A percentile compares a stretch with the other conserved stretches of the same genome.
Conservation (phyloP, 1,139 yeast genomes). For the Protomyces inundatus region DNA sequence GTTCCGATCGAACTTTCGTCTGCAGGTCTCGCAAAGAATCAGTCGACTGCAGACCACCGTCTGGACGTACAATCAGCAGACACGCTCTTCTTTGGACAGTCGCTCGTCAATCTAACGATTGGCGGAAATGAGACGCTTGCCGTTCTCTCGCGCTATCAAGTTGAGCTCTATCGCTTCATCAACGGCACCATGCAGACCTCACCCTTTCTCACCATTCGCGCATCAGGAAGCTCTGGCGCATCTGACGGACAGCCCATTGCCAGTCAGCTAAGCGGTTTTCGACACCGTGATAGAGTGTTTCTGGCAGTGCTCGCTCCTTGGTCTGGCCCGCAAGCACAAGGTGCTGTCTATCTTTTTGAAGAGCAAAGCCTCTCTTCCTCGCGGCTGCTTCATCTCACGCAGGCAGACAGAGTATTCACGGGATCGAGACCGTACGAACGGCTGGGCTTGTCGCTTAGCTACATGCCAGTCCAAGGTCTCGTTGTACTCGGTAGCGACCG, state of each 20-base stretch:
- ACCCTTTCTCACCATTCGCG: slow-evolving; percentile 1
- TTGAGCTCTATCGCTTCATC: slow-evolving; percentile 3
- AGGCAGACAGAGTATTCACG: background rate
- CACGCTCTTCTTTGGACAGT: background rate
- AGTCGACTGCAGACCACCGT: no score
- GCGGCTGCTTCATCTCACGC: background rate
- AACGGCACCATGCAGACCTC: background rate
- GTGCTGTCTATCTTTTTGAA: slow-evolving; percentile 3
- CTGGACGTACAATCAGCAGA: no score
- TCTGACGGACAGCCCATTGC: slow-evolving; percentile 1
- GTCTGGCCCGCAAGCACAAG: slow-evolving; percentile 1
- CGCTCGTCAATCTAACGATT: slow-evolving; percentile 1
- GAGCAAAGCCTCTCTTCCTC: background rate
- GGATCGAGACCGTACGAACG: background rate
- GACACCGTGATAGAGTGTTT: background rate
- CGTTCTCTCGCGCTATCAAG: background rate
- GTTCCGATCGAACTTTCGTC: background rate
- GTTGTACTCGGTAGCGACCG: background rate
- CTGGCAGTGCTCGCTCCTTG: slow-evolving; percentile 7
- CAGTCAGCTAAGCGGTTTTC: background rate
- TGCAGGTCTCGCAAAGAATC: no score
- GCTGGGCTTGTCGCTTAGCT: background rate
- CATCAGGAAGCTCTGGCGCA: background rate
- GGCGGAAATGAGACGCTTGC: slow-evolving; percentile 1
- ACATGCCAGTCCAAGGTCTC: background rate